A percentile compares a stretch with the other conserved stretches of the same genome.
These are phyloP conservation scores for Botryotinia convoluta DNA, from an alignment of 2,329 filamentous ascomycete species.

Conservation along the genomic window DNA sequence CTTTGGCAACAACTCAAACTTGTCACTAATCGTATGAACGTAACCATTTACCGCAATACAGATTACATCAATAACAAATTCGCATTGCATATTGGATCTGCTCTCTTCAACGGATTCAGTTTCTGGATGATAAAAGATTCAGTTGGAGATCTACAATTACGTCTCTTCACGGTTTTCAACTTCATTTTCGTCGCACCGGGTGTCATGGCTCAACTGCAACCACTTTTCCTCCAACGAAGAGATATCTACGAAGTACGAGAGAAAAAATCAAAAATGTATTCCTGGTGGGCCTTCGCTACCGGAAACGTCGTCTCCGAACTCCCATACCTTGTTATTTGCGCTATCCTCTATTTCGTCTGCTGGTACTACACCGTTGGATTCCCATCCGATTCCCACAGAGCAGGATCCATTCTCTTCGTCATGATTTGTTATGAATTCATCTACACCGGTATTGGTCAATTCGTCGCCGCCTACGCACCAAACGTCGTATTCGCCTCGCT, in stretches of 20 bases:
- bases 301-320: slow-evolving; percentile 50
- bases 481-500: slow-evolving; percentile 59
- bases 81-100: slow-evolving; percentile 51
- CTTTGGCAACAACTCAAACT: slow-evolving; percentile 44
- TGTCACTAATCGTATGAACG: slow-evolving; percentile 34
- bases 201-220: slow-evolving; percentile 57
- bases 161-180: slow-evolving; percentile 60
- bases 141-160: slow-evolving; percentile 51
- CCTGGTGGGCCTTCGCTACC: slow-evolving; percentile 57
- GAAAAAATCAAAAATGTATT: slow-evolving; percentile 61
- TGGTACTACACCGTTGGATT: slow-evolving; percentile 61
- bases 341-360: slow-evolving; percentile 47
- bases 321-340: slow-evolving; percentile 46
- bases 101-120: slow-evolving; percentile 59
- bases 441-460: slow-evolving; percentile 60
- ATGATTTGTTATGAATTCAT: slow-evolving; percentile 43
- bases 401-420: slow-evolving; percentile 53
- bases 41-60: slow-evolving; percentile 62
- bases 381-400: slow-evolving; percentile 43
- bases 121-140: slow-evolving; percentile 58
- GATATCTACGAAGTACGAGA: slow-evolving; percentile 58
- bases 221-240: slow-evolving; percentile 55
- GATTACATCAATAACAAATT: slow-evolving; percentile 53
- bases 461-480: slow-evolving; percentile 60
- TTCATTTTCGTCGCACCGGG: slow-evolving; percentile 61